Evolutionary conservation across 495 filamentous ascomycete species (phyloP).

Genomic region (Aspergillus egyptiacus): DNA sequence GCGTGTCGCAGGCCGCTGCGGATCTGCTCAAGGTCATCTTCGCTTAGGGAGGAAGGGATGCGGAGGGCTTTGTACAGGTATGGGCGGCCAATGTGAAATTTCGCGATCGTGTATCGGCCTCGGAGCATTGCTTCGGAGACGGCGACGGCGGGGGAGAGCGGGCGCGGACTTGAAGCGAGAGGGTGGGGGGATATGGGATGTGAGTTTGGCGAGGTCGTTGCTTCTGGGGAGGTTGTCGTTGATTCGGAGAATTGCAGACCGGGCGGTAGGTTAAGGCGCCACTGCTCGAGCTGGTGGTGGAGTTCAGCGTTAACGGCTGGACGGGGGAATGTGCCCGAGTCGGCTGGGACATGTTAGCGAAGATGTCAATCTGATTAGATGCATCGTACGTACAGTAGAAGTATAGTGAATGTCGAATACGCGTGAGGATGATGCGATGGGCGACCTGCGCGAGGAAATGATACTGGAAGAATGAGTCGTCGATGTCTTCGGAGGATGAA

Average conservation of each 20-base stretch:
- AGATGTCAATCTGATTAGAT: neutral
- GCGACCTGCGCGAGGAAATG: constrained; percentile 47
- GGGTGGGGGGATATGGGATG: constrained; percentile 10
- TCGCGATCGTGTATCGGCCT: constrained; percentile 40
- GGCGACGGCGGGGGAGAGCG: constrained; percentile 35
- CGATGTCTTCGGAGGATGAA: constrained; percentile 30
- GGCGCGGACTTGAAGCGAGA: constrained; percentile 20
- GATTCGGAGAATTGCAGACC: constrained; percentile 36
- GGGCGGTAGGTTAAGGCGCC: constrained; percentile 41
- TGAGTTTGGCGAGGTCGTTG: constrained; percentile 21
- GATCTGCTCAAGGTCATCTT: constrained; percentile 43
- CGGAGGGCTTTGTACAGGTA: constrained; percentile 46
- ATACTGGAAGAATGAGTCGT: constrained; percentile 46
- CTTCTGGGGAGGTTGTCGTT: constrained; percentile 22
- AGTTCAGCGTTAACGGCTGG: constrained; percentile 42
- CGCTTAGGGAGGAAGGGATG: constrained; percentile 32
- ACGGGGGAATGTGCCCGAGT: constrained; percentile 40
- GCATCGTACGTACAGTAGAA: constrained; percentile 42
- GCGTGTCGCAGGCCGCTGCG: constrained; percentile 37
- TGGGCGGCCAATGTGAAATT: constrained; percentile 45
- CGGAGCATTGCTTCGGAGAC: constrained; percentile 44
- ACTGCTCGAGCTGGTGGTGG: constrained; percentile 43
- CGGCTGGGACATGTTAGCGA: constrained; percentile 24
- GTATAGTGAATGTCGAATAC: constrained; percentile 44
- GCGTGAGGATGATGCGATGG: constrained; percentile 44